Conservation (phyloP, 2,329 filamentous ascomycete species). For the Diaporthe amygdali region DNA sequence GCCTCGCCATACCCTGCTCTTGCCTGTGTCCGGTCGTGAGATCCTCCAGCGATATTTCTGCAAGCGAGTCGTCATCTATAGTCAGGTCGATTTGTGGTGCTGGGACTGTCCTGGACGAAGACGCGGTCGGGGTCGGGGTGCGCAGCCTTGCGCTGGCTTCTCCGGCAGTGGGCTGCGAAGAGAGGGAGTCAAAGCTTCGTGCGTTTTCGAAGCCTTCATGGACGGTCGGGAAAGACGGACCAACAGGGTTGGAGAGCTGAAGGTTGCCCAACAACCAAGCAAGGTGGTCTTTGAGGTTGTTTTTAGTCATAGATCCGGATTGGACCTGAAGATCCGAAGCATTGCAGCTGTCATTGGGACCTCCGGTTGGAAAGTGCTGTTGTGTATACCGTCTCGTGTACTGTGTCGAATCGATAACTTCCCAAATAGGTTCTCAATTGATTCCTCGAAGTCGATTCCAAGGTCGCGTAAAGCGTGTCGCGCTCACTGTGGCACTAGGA, state of each 20-base stretch:
- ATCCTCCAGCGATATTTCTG: background rate
- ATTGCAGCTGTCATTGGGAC: slow-evolving; percentile 18
- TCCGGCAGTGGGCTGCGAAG: slow-evolving; percentile 22
- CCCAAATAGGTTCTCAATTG: background rate
- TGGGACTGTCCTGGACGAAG: slow-evolving; percentile 13
- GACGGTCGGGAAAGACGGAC: slow-evolving; percentile 42
- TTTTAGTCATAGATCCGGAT: slow-evolving; percentile 58
- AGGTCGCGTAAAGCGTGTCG: slow-evolving; percentile 3
- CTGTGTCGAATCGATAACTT: background rate
- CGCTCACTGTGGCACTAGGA: background rate
- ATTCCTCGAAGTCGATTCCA: background rate
- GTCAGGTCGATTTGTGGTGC: slow-evolving; percentile 31
- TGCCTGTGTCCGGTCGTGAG: slow-evolving; percentile 31
- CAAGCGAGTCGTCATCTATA: slow-evolving; percentile 22
- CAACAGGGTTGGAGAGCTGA: slow-evolving; percentile 42
- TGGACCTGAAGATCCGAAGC: slow-evolving; percentile 40
- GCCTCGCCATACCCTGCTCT: slow-evolving; percentile 48
- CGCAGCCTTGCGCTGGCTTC: background rate
- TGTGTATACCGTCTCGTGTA: background rate
- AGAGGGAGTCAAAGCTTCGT: slow-evolving; percentile 30
- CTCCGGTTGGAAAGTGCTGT: background rate
- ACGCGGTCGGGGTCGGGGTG: slow-evolving; percentile 1
- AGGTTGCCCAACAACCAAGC: slow-evolving; percentile 61
- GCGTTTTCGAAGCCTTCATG: slow-evolving; percentile 32
- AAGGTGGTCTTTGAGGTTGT: slow-evolving; percentile 63